phyloP scores from a whole-genome alignment of 2,329 filamentous ascomycete genomes.

The Claviceps purpurea region DNA sequence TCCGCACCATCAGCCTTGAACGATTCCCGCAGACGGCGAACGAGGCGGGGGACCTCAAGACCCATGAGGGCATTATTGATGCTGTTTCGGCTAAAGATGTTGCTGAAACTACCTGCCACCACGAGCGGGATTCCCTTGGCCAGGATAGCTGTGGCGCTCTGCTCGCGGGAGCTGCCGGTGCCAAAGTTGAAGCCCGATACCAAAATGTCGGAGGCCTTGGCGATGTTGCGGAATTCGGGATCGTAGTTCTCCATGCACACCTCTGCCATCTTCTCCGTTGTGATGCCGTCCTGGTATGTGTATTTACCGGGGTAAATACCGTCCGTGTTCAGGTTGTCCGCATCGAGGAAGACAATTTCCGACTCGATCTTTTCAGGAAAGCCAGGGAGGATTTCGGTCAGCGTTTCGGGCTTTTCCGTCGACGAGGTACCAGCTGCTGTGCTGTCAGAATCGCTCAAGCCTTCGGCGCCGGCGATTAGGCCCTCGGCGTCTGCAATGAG shows the following conservation, averaged over 20 bases:
- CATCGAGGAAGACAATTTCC: background rate
- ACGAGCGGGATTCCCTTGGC: conserved; percentile 72
- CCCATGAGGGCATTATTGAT: conserved; percentile 71
- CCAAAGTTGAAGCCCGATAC: conserved; percentile 86
- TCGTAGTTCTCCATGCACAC: conserved; percentile 97
- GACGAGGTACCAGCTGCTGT: background rate
- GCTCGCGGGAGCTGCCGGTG: conserved; percentile 53
- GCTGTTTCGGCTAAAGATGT: conserved; percentile 67
- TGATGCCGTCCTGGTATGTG: conserved; percentile 80
- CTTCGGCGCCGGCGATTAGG: conserved; percentile 41
- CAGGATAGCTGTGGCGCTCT: conserved; percentile 77
- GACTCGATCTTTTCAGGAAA: background rate
- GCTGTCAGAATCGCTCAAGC: conserved; percentile 19
- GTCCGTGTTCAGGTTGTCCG: background rate
- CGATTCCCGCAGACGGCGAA: conserved; percentile 50
- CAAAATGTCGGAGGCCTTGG: conserved; percentile 62
- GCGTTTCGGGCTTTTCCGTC: background rate
- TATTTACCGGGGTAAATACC: conserved; percentile 40
- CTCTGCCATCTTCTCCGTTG: conserved; percentile 66
- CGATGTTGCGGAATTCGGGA: conserved; percentile 47
- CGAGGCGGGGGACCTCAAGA: conserved; percentile 54
- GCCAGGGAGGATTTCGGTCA: conserved; percentile 8
- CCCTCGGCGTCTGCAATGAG: conserved; percentile 55
- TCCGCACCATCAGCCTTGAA: conserved; percentile 29
- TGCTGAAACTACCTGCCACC: conserved; percentile 67